Percentiles rank a stretch among this genome's conserved stretches.
phyloP scores from a whole-genome alignment of 495 filamentous ascomycete species.

The Aspergillus mulundensis region DNA sequence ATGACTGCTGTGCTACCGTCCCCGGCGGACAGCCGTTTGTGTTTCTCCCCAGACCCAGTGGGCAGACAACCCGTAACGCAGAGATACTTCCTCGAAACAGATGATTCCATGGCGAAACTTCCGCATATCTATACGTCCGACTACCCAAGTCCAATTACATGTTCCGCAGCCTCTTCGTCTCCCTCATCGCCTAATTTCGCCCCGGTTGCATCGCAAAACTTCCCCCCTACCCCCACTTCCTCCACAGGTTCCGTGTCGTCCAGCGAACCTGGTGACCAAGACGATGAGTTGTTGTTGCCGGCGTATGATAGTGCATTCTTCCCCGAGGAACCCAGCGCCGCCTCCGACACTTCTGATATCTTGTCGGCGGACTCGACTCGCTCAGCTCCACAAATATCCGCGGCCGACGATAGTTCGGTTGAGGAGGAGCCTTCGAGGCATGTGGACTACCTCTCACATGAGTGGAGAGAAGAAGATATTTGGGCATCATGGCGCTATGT shows the following conservation, averaged over 20 bases:
- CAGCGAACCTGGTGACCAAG: constrained; percentile 48
- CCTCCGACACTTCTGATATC: constrained; percentile 24
- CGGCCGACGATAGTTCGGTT: constrained; percentile 81
- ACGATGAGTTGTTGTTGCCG: constrained; percentile 55
- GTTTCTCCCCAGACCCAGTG: constrained; percentile 36
- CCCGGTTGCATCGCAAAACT: constrained; percentile 19
- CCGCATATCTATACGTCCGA: constrained; percentile 33
- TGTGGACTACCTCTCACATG: constrained; percentile 93
- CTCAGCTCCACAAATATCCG: constrained; percentile 29
- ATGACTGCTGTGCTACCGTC: constrained; percentile 47
- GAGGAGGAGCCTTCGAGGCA: constrained; percentile 77
- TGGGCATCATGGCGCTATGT: constrained; percentile 97
- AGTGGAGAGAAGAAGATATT: constrained; percentile 96
- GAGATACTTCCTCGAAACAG: constrained; percentile 38
- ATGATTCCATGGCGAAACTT: constrained; percentile 28
- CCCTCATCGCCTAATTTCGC: constrained; percentile 40
- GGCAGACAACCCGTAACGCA: constrained; percentile 40
- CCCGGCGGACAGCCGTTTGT: constrained; percentile 33
- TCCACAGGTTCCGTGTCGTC: constrained; percentile 53
- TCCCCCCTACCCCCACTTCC: constrained; percentile 46
- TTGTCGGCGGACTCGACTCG: constrained; percentile 12
- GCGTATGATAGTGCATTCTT: constrained; percentile 46
- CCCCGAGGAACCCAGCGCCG: constrained; percentile 16
- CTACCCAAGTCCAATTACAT: constrained; percentile 30
- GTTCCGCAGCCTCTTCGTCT: constrained; percentile 34